Evolutionary conservation across 2,329 filamentous ascomycete genomes (phyloP), one percentile per base, ranked within the genome.

Genomic region (Aureobasidium zeae): DNA sequence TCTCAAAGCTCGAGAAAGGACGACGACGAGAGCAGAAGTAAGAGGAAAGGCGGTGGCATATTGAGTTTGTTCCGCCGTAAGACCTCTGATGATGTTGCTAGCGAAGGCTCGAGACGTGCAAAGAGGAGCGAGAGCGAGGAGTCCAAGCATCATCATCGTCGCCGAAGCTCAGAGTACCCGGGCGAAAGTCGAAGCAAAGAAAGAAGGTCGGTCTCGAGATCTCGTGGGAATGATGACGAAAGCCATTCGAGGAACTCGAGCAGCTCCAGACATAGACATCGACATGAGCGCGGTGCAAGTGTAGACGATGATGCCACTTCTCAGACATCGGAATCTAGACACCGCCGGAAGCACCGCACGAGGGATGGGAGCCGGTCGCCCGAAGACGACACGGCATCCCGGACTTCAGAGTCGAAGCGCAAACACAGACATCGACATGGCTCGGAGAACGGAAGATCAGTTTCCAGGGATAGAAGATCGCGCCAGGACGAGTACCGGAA

Each of bases 21-120:
- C 17, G 64, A 66, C 20, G 65, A 66, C 10, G 57, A 63, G 17
- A 33, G 48, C n/a, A 57, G 66, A 48, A 65, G 66, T 38, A 67
- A 67, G 48, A 64, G 66, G 50, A 66, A 67, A 36, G n/a, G n/a
- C n/a, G 63, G 63, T 35, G 65, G 68, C 10, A 43, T 72, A 6
- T 64, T 70, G 37, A 64, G 67, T 4, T 51, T 71, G 7, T 70
- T 71, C 48, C 57, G 61, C 22, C 62, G 65, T 50, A 71, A 66
- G 54, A 66, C 66, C 2, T 59, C 56, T 29, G 65, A 67, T 29
- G 51, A 53, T 9, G 58, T 63, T 17, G 42, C 52, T n/a, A 57
- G 58, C 48, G 63, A 19, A 60, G 57, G 48, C 51, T 53, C 21
- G 55, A 45, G 48, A 28, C 50, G 47, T 32, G 55, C 64, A 29